A percentile compares a stretch with the other conserved stretches of the same genome.
Evolutionary conservation across 108 stramenopile species (phyloP).

Genomic region (Conticribra guillardii): DNA sequence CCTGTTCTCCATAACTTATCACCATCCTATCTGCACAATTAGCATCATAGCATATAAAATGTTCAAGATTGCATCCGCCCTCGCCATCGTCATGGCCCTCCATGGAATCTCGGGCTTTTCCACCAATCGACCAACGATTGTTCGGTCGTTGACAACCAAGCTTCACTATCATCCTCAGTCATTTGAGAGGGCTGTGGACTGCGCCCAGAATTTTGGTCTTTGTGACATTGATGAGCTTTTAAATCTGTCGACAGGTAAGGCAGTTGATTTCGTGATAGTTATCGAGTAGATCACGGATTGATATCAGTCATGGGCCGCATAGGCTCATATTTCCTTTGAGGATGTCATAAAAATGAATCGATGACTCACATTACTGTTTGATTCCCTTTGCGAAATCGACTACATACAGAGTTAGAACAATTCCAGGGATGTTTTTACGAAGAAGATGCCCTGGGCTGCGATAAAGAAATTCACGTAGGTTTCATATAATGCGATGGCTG

Average conservation of each 20-base stretch:
- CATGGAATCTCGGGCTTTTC: conserved; percentile 1
- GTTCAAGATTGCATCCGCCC: conserved; percentile 9
- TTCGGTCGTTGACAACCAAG: not conserved
- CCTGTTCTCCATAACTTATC: too few species aligned
- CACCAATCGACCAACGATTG: not conserved
- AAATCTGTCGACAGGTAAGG: conserved; percentile 39
- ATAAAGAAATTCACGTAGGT: conserved; percentile 36
- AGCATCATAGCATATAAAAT: not conserved
- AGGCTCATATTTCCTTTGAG: not conserved
- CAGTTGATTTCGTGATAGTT: not conserved
- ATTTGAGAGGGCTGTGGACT: conserved; percentile 40
- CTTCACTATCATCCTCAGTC: conserved; percentile 28
- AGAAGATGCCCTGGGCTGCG: conserved; percentile 25
- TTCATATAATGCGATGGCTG: not conserved
- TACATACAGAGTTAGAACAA: conserved; percentile 44
- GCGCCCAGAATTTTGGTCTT: conserved; percentile 43
- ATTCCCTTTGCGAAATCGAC: too few species aligned
- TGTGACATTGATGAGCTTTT: conserved; percentile 47
- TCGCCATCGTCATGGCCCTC: conserved; percentile 10
- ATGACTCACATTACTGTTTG: not conserved
- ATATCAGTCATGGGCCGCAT: not conserved
- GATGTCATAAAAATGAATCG: not conserved
- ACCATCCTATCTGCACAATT: too few species aligned
- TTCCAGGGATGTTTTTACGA: conserved; percentile 44
- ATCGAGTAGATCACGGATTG: not conserved